Evolutionary conservation across 148 eudicot species (phyloP).

Genomic region (Vaccinium corymbosum): DNA sequence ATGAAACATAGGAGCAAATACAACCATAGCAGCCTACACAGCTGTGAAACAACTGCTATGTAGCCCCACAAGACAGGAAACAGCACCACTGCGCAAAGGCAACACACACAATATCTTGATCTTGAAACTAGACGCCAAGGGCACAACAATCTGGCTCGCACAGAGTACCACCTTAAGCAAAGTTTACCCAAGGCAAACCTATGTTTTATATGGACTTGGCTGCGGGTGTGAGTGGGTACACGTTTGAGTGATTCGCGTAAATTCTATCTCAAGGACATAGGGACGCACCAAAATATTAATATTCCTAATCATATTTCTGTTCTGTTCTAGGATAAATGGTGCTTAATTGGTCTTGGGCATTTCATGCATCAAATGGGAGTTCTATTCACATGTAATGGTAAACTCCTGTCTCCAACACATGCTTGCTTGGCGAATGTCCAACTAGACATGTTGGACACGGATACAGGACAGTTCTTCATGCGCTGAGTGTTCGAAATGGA

Average conservation of each 20-base stretch:
- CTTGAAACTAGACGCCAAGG: not conserved
- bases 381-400: not conserved
- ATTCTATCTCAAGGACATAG: not conserved
- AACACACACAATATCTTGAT: not conserved
- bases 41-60: not conserved
- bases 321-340: not conserved
- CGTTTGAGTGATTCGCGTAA: not conserved
- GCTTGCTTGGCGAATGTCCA: not conserved
- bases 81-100: not conserved
- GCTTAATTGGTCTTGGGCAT: not conserved
- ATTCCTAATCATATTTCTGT: not conserved
- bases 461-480: not conserved
- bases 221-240: not conserved
- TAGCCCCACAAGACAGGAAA: too few species aligned
- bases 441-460: not conserved
- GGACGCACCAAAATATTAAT: not conserved
- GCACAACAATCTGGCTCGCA: not conserved
- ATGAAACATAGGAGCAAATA: not conserved
- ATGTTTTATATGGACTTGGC: not conserved
- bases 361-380: not conserved
- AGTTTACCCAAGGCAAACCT: not conserved
- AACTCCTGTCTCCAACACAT: not conserved
- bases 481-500: not conserved
- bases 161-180: not conserved
- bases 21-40: not conserved